Base-by-base conservation (phyloP, 495 filamentous ascomycete genomes). In the Rostrohypoxylon terebratum region DNA sequence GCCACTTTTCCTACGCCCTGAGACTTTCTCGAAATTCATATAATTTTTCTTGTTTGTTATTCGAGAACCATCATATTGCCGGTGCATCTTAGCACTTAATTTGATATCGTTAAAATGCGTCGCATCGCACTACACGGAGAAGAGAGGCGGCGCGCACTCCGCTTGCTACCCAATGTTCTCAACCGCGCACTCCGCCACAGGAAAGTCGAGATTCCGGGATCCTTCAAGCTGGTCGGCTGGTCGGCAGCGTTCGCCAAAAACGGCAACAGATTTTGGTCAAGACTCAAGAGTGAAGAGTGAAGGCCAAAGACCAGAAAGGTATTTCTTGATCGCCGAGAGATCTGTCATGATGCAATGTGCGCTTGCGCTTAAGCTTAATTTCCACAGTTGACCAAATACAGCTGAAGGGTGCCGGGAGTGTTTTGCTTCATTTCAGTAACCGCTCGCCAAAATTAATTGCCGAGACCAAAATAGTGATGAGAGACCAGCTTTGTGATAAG, bases 301-400 rank as follows among this genome's bases (percentile, higher is more conserved):
- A n/a, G n/a, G n/a, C n/a, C n/a, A n/a, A n/a, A n/a, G n/a, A 53
- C 25, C 34, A 42, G 34, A 45, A 21, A 47, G 28, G 63, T 67
- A 63, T 47, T 62, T 25, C n/a, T 10, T 68, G 59, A 63, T 68
- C 59, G 59, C 7, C 59, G n/a, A 11, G 60, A 42, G 25, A 50
- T 23, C 40, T 54, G 40, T 66, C 66, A 44, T 11, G 1, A 25
- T 69, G 67, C 59, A 63, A 59, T 63, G 44, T 69, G 55, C 34
- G 50, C 14, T 58, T 60, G 75, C 75, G 70, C 63, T 73, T 74
- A 73, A 70, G 75, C 75, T 77, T 77, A 69, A 75, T 73, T 67
- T 64, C 28, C 28, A 28, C 50, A 69, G 65, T 60, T 69, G 66
- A 66, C 42, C 44, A 66, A n/a, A 14, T 69, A 31, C 42, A 64